A percentile compares a stretch with the other conserved stretches of the same genome.
These are phyloP conservation scores for Podospora pseudoanserina DNA, from an alignment of 495 filamentous ascomycete genomes.

Conservation along the genomic window DNA sequence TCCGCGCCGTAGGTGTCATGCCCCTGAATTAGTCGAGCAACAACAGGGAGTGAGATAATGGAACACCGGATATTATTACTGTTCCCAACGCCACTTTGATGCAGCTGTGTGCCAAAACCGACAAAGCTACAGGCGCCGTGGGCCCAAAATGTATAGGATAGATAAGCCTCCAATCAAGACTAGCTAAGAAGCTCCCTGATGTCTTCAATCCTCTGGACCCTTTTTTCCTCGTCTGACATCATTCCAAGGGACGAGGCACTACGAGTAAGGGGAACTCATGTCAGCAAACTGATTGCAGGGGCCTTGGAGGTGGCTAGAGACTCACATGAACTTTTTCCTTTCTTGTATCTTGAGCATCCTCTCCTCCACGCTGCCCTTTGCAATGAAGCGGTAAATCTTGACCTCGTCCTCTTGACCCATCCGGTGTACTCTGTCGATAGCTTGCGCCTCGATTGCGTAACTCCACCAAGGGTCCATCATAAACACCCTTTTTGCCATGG, in stretches of 20 bases:
- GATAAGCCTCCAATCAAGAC: background rate
- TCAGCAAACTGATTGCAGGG: slow-evolving; percentile 1
- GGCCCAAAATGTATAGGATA: too few relatives aligned
- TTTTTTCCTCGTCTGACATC: slow-evolving; percentile 92
- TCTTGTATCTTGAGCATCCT: slow-evolving; percentile 94
- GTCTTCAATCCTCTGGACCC: slow-evolving; percentile 85
- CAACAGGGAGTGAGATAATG: too few relatives aligned
- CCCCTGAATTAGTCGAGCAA: too few relatives aligned
- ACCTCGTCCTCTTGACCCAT: slow-evolving; percentile 94
- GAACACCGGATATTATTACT: too few relatives aligned
- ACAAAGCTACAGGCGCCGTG: too few relatives aligned
- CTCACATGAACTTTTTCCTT: slow-evolving; percentile 90
- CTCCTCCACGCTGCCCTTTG: slow-evolving; percentile 87
- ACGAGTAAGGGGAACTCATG: slow-evolving; percentile 14
- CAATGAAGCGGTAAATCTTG: slow-evolving; percentile 78
- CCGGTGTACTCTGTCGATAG: slow-evolving; percentile 96
- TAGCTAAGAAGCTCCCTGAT: slow-evolving; percentile 85
- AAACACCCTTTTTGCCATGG: slow-evolving; percentile 79
- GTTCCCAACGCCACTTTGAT: too few relatives aligned
- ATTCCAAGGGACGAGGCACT: slow-evolving; percentile 90
- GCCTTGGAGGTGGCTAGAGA: background rate
- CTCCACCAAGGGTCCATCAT: slow-evolving; percentile 99
- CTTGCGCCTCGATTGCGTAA: slow-evolving; percentile 93
- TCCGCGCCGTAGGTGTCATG: too few relatives aligned
- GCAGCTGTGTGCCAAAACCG: too few relatives aligned